Evolutionary conservation across 768 basidiomycete species (phyloP), one percentile per base, ranked within the genome.

Genomic region (Boletus rex-veris): DNA sequence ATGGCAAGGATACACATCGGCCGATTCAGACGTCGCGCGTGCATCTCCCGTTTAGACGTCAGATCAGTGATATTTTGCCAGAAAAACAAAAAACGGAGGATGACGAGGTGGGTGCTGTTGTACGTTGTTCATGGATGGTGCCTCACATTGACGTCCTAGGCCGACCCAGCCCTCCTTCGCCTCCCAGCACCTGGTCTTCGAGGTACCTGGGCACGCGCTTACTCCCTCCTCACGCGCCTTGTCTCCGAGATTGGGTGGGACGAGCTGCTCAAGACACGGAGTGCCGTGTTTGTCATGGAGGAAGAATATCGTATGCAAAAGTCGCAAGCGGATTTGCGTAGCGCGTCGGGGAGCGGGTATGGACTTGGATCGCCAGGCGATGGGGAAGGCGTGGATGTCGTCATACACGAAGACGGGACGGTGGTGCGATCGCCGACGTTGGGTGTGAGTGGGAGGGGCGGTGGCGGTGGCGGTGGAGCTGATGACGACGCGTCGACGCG

Each of bases 251-350:
- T 99, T 60, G 97, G 97, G 0, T 99, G 97, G 97, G 97, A 99
- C 73, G 97, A 98, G 74, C 81, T 98, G 3, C 79, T 99, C 52
- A 94, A 94, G 76, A 89, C 91, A 14, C 86, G 97, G 80, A 93
- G 91, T 70, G 74, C 77, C 36, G 97, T 99, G 14, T 98, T 99
- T 71, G 97, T 99, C 38, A 99, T 99, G 97, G 97, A 98, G 69
- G 96, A 99, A 68, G 97, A 99, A 69, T 99, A 99, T 68, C 82
- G 97, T 36, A 89, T 91, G 85, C 96, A 98, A 75, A 98, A 98
- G 68, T 86, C 89, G 3, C 83, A 89, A 6, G 74, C 68, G 3
- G 91, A 94, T 28, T 75, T 88, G n/a, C 75, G 77, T 45, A 68
- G 75, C 46, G 67, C 57, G n/a, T 59, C 64, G 15, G 50, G 58